These are phyloP conservation scores for Zygoascus biomembranicola DNA, from an alignment of 805 yeast species.

Conservation along the genomic window DNA sequence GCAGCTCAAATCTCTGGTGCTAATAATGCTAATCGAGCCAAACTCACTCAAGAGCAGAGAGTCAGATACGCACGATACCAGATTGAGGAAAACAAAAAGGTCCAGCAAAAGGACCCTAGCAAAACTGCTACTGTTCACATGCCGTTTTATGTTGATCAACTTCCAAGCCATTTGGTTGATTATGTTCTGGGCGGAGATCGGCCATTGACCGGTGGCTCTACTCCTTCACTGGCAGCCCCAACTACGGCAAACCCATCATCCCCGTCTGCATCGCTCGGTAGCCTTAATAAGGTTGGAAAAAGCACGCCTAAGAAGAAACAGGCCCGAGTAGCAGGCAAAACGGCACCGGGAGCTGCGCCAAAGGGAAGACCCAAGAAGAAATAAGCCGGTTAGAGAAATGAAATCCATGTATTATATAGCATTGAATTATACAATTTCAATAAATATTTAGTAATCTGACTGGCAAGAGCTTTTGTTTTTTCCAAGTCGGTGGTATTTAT, in stretches of 20 bases:
- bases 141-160: conserved; percentile 1
- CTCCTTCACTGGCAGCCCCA: conserved; percentile 2
- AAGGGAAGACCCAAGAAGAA: conserved; percentile 8
- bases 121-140: background rate
- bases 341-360: conserved; percentile 1
- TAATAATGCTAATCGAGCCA: conserved; percentile 13
- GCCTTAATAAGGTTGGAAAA: conserved; percentile 1
- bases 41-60: conserved; percentile 3
- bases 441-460: too few relatives aligned
- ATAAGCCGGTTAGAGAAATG: too few relatives aligned
- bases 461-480: too few relatives aligned
- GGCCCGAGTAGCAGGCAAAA: background rate
- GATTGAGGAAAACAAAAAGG: background rate
- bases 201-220: background rate
- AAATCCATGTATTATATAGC: too few relatives aligned
- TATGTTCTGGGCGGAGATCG: conserved; percentile 1
- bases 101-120: background rate
- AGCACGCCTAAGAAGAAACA: background rate
- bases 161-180: background rate
- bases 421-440: too few relatives aligned
- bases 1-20: conserved; percentile 7
- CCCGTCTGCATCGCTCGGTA: background rate
- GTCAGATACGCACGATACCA: background rate
- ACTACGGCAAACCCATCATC: conserved; percentile 4
- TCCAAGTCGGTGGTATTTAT: too few relatives aligned